Percentiles rank a stretch among this genome's conserved stretches.
These are phyloP conservation scores for Ganoderma lingzhi DNA, from an alignment of 1,284 basidiomycete species.

Conservation along the genomic window DNA sequence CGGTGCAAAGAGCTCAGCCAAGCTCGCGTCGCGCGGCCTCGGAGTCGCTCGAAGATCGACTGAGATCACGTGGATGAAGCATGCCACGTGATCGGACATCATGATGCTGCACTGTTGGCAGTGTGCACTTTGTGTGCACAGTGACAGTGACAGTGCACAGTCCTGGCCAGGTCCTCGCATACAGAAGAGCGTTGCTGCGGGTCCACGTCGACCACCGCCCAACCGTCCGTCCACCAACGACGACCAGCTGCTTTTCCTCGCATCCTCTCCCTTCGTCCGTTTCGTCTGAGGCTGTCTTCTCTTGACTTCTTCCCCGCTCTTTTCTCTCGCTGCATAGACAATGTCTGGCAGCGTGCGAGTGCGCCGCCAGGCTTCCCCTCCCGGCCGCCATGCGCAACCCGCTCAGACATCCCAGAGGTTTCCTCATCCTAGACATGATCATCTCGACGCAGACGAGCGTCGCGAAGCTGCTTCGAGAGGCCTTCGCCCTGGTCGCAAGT, in stretches of 20 bases:
- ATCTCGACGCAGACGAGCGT: slow-evolving; percentile 76
- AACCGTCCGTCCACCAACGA: slow-evolving; percentile 6
- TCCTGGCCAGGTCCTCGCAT: too few relatives aligned
- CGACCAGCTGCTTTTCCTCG: slow-evolving; percentile 15
- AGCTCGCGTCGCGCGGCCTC: neutral
- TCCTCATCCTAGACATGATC: slow-evolving; percentile 66
- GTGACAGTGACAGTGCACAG: neutral
- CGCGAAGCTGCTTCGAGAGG: slow-evolving; percentile 74
- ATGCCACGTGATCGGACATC: neutral
- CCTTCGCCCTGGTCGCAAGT: slow-evolving; percentile 60
- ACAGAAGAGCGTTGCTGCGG: too few relatives aligned
- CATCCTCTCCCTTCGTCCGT: slow-evolving; percentile 21
- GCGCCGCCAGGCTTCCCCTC: slow-evolving; percentile 72
- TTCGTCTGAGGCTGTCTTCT: slow-evolving; percentile 3
- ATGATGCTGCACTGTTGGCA: neutral
- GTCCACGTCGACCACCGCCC: slow-evolving; percentile 23
- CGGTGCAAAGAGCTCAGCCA: neutral
- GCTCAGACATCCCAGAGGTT: slow-evolving; percentile 58
- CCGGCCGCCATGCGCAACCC: slow-evolving; percentile 52
- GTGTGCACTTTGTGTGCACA: neutral
- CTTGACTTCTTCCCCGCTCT: neutral
- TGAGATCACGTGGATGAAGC: neutral
- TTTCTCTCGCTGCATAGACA: slow-evolving; percentile 15
- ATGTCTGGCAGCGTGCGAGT: slow-evolving; percentile 54
- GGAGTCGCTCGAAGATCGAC: neutral